phyloP scores from a whole-genome alignment of 371 early-diverging fungal species.

The Nematocida displodere region DNA sequence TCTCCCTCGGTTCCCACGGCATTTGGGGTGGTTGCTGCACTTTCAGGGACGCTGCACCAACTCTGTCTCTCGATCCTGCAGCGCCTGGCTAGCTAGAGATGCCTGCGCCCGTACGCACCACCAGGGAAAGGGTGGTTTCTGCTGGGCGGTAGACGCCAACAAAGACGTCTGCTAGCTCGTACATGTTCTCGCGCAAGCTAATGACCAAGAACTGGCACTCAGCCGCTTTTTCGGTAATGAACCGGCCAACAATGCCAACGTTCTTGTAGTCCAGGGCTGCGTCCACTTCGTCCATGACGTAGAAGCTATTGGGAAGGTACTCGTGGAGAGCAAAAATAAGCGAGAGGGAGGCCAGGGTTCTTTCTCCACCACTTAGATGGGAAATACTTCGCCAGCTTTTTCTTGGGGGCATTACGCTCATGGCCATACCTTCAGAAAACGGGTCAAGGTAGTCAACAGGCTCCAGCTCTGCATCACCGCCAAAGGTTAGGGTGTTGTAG shows the following conservation, averaged over 20 bases:
- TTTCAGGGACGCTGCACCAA: background rate
- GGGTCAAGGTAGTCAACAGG: slow-evolving; percentile 97
- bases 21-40: slow-evolving; percentile 31
- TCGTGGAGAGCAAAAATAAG: slow-evolving; percentile 98
- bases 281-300: slow-evolving; percentile 99
- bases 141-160: slow-evolving; percentile 90
- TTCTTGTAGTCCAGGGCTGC: slow-evolving; percentile 98
- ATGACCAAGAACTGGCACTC: slow-evolving; percentile 97
- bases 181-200: slow-evolving; percentile 97
- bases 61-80: background rate
- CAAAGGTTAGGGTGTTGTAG: slow-evolving; percentile 83
- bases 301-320: slow-evolving; percentile 94
- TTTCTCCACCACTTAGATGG: slow-evolving; percentile 97
- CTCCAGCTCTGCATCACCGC: slow-evolving; percentile 98
- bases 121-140: slow-evolving; percentile 43
- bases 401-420: slow-evolving; percentile 98
- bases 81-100: background rate
- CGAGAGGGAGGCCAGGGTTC: slow-evolving; percentile 92
- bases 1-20: background rate
- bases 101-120: background rate
- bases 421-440: slow-evolving; percentile 93
- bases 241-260: slow-evolving; percentile 95
- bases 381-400: slow-evolving; percentile 99
- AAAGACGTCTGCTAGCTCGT: slow-evolving; percentile 89
- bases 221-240: slow-evolving; percentile 89